Conservation (phyloP, 2,329 filamentous ascomycete species). For the Penicillium sp. region DNA sequence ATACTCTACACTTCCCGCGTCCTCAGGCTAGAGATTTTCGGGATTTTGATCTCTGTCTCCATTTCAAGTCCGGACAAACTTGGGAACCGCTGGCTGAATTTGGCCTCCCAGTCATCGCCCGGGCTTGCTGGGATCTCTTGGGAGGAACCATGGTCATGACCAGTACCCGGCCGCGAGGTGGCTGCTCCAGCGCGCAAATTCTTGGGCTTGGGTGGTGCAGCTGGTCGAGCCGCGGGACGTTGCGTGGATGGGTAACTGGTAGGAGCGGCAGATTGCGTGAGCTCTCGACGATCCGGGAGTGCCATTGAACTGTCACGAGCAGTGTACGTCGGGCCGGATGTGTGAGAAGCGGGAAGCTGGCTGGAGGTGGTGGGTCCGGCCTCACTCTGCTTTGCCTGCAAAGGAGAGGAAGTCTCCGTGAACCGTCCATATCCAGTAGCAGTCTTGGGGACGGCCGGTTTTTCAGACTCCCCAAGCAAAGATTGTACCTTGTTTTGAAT, state of each 20-base stretch:
- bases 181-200: conserved; percentile 51
- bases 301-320: conserved; percentile 12
- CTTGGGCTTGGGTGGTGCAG: conserved; percentile 60
- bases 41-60: conserved; percentile 61
- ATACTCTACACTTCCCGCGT: conserved; percentile 42
- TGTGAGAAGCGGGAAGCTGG: conserved; percentile 23
- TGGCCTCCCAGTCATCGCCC: conserved; percentile 61
- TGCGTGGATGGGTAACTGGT: conserved; percentile 22
- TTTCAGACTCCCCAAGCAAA: conserved; percentile 72
- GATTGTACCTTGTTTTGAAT: conserved; percentile 91
- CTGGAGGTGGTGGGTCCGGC: conserved; percentile 11
- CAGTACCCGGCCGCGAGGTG: conserved; percentile 20
- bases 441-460: conserved; percentile 61
- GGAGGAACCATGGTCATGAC: conserved; percentile 28
- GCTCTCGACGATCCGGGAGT: conserved; percentile 15
- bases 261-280: conserved; percentile 16
- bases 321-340: conserved; percentile 20
- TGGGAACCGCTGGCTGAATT: conserved; percentile 84
- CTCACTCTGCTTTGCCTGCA: conserved; percentile 41
- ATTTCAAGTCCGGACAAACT: conserved; percentile 82
- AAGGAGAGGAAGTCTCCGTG: conserved; percentile 54
- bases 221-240: conserved; percentile 45
- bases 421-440: conserved; percentile 89
- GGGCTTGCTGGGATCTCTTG: conserved; percentile 26
- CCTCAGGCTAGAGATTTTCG: conserved; percentile 36